Conservation (phyloP, 2,329 filamentous ascomycete genomes). For the Lachnum nothofagi region DNA sequence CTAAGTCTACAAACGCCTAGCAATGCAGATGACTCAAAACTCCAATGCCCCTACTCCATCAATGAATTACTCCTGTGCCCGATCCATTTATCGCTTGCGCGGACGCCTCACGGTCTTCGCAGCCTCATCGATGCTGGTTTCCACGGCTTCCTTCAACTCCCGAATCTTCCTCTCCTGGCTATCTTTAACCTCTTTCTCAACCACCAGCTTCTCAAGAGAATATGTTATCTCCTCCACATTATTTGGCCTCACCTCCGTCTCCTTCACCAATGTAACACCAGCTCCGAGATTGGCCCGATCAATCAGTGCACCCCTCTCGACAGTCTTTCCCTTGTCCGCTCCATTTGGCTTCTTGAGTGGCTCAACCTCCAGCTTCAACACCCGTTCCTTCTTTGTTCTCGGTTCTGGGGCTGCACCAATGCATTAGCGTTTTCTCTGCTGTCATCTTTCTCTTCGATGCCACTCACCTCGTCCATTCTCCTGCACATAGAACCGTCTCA, state of each 20-base stretch:
- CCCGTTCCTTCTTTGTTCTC: constrained; percentile 31
- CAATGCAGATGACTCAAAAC: background rate
- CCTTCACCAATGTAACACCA: too few species aligned
- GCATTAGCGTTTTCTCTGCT: constrained; percentile 5
- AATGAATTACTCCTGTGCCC: background rate
- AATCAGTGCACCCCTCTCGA: background rate
- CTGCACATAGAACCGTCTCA: constrained; percentile 94
- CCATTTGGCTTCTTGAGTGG: constrained; percentile 14
- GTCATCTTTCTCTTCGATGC: background rate
- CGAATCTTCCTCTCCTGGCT: background rate
- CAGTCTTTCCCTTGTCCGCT: constrained; percentile 7
- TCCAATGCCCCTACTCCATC: background rate
- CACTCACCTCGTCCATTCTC: constrained; percentile 82
- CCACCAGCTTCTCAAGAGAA: background rate
- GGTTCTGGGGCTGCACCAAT: constrained; percentile 29
- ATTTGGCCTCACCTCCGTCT: too few species aligned
- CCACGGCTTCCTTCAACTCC: background rate
- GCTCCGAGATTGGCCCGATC: too few species aligned
- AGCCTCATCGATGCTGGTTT: background rate
- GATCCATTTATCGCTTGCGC: background rate
- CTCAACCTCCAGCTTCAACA: constrained; percentile 32
- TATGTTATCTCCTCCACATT: background rate
- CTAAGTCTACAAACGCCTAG: background rate
- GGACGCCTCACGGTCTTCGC: background rate
- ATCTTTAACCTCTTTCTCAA: background rate